phyloP scores from a whole-genome alignment of 78 protist genomes.

The Dictyostelium citrinum region DNA sequence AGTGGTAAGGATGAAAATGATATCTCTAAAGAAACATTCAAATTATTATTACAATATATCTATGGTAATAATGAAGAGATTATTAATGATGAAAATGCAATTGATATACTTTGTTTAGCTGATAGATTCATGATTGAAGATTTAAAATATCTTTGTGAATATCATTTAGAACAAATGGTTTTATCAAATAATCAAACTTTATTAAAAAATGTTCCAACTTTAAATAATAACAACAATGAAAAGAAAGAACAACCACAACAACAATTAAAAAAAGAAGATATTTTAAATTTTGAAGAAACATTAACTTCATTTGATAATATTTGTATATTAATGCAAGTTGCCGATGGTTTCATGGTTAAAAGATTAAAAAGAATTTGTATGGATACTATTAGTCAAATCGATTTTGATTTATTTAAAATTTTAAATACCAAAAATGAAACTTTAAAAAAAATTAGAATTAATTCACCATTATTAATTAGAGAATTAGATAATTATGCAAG shows the following conservation, averaged over 20 bases:
- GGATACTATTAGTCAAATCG: constrained; percentile 22
- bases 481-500: constrained; percentile 45
- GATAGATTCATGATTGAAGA: constrained; percentile 83
- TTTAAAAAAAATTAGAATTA: constrained; percentile 11
- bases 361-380: constrained; percentile 68
- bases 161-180: constrained; percentile 56
- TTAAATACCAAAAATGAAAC: constrained; percentile 12
- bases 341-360: constrained; percentile 47
- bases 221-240: background rate
- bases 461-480: constrained; percentile 29
- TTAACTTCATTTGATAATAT: constrained; percentile 56
- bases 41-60: constrained; percentile 39
- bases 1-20: constrained; percentile 11
- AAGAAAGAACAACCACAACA: background rate
- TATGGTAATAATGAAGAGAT: constrained; percentile 58
- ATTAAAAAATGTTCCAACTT: background rate
- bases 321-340: constrained; percentile 50
- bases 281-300: constrained; percentile 1
- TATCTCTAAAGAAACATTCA: constrained; percentile 33
- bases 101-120: constrained; percentile 59
- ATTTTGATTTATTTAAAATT: background rate
- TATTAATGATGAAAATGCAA: constrained; percentile 62
- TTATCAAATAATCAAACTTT: background rate
- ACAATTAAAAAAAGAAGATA: background rate
- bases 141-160: constrained; percentile 60